Evolutionary conservation across 1,284 basidiomycete genomes (phyloP), one percentile per base, ranked within the genome.

Genomic region (Ceratobasidium sp.): DNA sequence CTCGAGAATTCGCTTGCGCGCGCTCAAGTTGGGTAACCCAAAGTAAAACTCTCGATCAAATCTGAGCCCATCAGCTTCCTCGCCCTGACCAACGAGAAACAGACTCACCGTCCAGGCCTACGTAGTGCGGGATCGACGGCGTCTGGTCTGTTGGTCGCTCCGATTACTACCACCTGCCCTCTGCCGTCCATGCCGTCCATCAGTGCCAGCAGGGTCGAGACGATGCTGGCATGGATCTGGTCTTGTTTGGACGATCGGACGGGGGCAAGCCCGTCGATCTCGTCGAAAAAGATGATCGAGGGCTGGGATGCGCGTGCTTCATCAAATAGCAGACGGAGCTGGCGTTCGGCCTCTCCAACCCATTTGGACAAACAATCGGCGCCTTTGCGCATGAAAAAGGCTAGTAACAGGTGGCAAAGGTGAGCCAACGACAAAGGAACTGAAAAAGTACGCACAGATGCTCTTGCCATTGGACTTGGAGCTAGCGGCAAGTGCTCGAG

Each of bases 101-200:
- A 20, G 10, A 70, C 64, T 32, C 38, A 55, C 64, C 97, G 85
- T 13, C 97, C 97, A 0, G 97, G 97, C 38, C 97, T 84, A 45
- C 97, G 85, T 52, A 99, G 80, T 0, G 97, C 97, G 35, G 97
- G 95, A 78, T 99, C 97, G 69, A 99, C 90, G 12, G 95, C 93
- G 79, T 99, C 97, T 0, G 96, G 96, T 70, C 97, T 80, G 77
- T 99, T 99, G 8, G 97, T 99, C 0, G 97, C 97, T 32, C 97
- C 96, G 69, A 87, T 86, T 31, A 87, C 83, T 56, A 87, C 85
- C 62, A 87, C 86, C 76, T 87, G 85, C 27, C 91, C 94, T 70
- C 97, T 87, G 0, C 96, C 96, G 74, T 99, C 97, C 97, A 99
- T 99, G 54, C 97, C 97, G 77, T 99, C 97, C 96, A 99, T 99